Conservation (phyloP, 2,329 filamentous ascomycete genomes). For the Claviceps digitariae region DNA sequence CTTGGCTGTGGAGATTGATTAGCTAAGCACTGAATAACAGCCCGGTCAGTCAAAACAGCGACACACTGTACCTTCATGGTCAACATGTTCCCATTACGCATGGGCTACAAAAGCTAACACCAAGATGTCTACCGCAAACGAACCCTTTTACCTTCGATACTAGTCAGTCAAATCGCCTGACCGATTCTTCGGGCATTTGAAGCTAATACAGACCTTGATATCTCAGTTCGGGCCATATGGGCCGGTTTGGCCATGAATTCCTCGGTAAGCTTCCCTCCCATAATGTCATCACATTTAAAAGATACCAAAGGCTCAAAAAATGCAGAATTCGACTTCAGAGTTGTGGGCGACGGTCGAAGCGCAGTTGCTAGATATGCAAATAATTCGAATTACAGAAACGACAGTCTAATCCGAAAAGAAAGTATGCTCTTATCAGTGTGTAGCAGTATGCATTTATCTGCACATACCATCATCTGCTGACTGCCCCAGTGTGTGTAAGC, state of each 20-base stretch:
- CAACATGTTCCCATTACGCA: not conserved
- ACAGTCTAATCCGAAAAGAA: conserved; percentile 97
- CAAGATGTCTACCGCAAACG: conserved; percentile 51
- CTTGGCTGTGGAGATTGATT: not conserved
- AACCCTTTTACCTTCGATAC: conserved; percentile 92
- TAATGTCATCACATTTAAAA: not conserved
- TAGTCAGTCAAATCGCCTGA: conserved; percentile 51
- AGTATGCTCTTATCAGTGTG: conserved; percentile 46
- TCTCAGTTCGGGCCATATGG: conserved; percentile 83
- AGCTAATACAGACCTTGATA: conserved; percentile 3
- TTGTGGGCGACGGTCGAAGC: conserved; percentile 82
- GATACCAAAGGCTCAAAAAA: not conserved
- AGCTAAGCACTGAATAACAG: not conserved
- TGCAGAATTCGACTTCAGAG: conserved; percentile 89
- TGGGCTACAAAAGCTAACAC: not conserved
- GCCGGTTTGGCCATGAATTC: conserved; percentile 96
- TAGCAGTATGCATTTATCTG: not conserved
- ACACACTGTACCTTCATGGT: not conserved
- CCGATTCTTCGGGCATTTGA: not conserved
- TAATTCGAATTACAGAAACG: conserved; percentile 98
- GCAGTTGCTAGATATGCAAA: conserved; percentile 95
- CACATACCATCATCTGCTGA: not conserved
- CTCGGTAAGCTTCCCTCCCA: conserved; percentile 45
- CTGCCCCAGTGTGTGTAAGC: conserved; percentile 76
- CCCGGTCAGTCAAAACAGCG: not conserved